Base-by-base conservation (phyloP, 345 rosid species). In the Melastoma malabathricum region DNA sequence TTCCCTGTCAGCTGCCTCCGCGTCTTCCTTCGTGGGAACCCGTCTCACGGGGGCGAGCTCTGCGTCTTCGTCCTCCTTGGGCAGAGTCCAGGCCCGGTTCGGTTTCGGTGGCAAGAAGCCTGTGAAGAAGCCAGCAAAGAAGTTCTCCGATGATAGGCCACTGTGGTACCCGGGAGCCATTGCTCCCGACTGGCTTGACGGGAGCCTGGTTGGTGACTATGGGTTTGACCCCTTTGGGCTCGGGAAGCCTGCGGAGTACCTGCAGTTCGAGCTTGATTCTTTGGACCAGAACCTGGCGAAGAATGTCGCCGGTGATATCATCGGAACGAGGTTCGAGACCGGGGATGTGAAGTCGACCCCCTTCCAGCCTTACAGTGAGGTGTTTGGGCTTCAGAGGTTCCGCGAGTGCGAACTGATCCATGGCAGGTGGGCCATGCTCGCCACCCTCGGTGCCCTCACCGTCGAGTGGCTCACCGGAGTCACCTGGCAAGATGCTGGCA, bases 401-500 rank as follows among this genome's bases (percentile, higher is more conserved):
- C 62, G 90, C 6, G 90, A 82, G 67, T 82, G 90, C 49, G 90
- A 82, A 72, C 83, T 79, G 46, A 82, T 82, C 25, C 90, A 79
- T 48, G 90, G 86, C 22, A 53, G 90, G 43, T 82, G 90, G 90
- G 90, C 90, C 52, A 83, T 83, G 92, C 57, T 83, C 63, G 92
- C 92, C 38, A 77, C 86, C 51, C 86, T 83, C 10, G 92, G 86
- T 45, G 86, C 84, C 13, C 75, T 83, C 15, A 1, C 80, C 23
- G 86, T 79, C 14, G 92, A 83, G 70, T 68, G 81, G 80, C 83
- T 82, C 56, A 79, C 90, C 17, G 90, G 90, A 7, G 61, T 82
- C 51, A 77, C 86, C 43, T 82, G 86, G 90, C 90, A 82, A 75
- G 90, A 82, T 25, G 90, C 90, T 20, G 86, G 86, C 64, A 82